Percentiles rank a stretch among this genome's conserved stretches.
These are phyloP conservation scores for Sanghuangporus weigelae DNA, from an alignment of 1,284 basidiomycete genomes.

Conservation along the genomic window DNA sequence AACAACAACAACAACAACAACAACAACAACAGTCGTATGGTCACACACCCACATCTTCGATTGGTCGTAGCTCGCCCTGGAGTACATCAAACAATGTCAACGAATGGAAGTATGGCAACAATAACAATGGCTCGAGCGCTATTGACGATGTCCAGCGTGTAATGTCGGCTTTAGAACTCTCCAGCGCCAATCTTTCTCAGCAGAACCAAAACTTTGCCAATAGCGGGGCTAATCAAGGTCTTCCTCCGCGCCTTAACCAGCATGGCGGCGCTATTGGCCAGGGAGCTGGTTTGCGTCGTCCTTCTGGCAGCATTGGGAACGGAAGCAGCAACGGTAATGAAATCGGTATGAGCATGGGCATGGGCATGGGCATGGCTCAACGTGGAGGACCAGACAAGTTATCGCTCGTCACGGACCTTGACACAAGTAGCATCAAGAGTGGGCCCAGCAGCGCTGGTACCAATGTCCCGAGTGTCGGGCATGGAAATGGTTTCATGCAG, in stretches of 20 bases:
- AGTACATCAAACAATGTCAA: constrained; percentile 36
- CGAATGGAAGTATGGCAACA: constrained; percentile 47
- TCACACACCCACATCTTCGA: constrained; percentile 51
- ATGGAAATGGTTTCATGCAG: constrained; percentile 33
- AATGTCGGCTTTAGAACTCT: constrained; percentile 60
- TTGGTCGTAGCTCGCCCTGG: constrained; percentile 67
- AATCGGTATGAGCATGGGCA: background rate
- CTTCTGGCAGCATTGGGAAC: constrained; percentile 31
- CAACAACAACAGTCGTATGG: constrained; percentile 32
- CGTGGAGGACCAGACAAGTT: constrained; percentile 34
- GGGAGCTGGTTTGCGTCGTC: constrained; percentile 35
- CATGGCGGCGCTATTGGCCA: constrained; percentile 43
- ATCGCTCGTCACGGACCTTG: constrained; percentile 55
- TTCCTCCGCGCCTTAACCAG: constrained; percentile 65
- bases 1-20: constrained; percentile 18
- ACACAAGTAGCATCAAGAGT: constrained; percentile 45
- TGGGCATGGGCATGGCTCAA: background rate
- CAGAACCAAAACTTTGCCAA: constrained; percentile 5
- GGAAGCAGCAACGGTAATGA: constrained; percentile 7
- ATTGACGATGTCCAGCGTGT: constrained; percentile 76
- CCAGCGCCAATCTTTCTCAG: constrained; percentile 26
- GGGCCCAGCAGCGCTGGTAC: constrained; percentile 40
- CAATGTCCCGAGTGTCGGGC: constrained; percentile 41
- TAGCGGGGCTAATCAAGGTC: constrained; percentile 39
- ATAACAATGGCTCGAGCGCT: constrained; percentile 28